phyloP scores from a whole-genome alignment of 2,329 filamentous ascomycete genomes.

The Ophiobolus disseminans region DNA sequence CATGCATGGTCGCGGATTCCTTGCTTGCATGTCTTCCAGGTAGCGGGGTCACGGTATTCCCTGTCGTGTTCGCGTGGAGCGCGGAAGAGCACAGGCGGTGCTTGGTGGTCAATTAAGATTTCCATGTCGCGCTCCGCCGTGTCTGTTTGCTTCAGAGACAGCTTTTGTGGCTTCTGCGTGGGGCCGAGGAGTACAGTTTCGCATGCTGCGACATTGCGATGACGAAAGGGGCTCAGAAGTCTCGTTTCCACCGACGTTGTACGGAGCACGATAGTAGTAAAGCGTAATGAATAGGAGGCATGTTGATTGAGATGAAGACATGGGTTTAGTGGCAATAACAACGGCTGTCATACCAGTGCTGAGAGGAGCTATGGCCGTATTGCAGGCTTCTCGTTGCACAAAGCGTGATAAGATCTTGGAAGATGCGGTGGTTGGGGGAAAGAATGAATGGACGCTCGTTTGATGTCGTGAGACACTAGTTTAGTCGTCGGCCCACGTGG shows the following conservation, averaged over 20 bases:
- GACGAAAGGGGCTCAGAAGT: conserved; percentile 5
- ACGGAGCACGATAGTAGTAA: conserved; percentile 16
- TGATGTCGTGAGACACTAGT: conserved; percentile 23
- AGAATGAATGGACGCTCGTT: conserved; percentile 26
- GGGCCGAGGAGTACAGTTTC: neutral
- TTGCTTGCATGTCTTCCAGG: conserved; percentile 33
- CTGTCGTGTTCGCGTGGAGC: conserved; percentile 17
- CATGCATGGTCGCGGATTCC: conserved; percentile 42
- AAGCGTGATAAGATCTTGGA: conserved; percentile 20
- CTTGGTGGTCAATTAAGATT: conserved; percentile 12
- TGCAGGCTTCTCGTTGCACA: conserved; percentile 27
- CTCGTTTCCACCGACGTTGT: conserved; percentile 13
- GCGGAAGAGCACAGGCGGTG: conserved; percentile 20
- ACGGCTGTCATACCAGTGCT: conserved; percentile 33
- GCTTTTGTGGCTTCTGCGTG: conserved; percentile 2
- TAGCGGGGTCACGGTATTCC: conserved; percentile 28
- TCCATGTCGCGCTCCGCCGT: conserved; percentile 5
- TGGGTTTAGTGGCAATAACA: conserved; percentile 24
- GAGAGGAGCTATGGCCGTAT: conserved; percentile 20
- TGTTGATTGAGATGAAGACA: conserved; percentile 17
- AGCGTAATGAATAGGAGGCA: conserved; percentile 22
- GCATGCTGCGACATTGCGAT: neutral
- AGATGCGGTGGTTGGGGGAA: conserved; percentile 27
- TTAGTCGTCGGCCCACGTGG: conserved; percentile 31
- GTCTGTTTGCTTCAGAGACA: conserved; percentile 9